phyloP scores from a whole-genome alignment of 1,139 yeast genomes.

The Geotrichum europaeum region DNA sequence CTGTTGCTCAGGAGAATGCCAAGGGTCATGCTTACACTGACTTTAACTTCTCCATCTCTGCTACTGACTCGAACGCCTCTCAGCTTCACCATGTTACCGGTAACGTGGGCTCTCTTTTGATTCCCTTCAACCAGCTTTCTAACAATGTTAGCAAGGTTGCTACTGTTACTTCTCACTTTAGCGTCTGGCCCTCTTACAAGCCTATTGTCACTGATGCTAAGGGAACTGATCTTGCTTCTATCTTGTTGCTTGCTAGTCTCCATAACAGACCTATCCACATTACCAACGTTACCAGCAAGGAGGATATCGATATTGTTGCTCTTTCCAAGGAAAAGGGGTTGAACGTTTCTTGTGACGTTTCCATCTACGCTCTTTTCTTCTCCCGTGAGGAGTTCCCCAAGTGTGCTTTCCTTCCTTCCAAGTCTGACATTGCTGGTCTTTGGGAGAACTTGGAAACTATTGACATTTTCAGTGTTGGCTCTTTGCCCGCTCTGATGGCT shows the following conservation, averaged over 20 bases:
- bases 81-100: conserved; percentile 58
- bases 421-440: conserved; percentile 71
- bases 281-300: conserved; percentile 74
- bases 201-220: conserved; percentile 91
- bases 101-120: conserved; percentile 70
- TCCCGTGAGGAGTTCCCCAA: conserved; percentile 67
- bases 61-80: conserved; percentile 61
- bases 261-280: conserved; percentile 83
- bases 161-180: conserved; percentile 70
- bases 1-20: conserved; percentile 43
- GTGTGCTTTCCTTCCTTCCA: conserved; percentile 66
- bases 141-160: conserved; percentile 58
- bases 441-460: conserved; percentile 70
- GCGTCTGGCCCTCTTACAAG: conserved; percentile 76
- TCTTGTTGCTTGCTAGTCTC: conserved; percentile 81
- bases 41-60: conserved; percentile 78
- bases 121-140: conserved; percentile 73
- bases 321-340: conserved; percentile 81
- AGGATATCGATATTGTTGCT: conserved; percentile 75
- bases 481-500: conserved; percentile 68
- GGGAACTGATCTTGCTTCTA: conserved; percentile 86
- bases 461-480: conserved; percentile 87
- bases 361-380: conserved; percentile 72
- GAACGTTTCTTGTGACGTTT: conserved; percentile 85
- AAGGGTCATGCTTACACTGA: conserved; percentile 65